Conservation (phyloP, 2,329 filamentous ascomycete species). For the Aureobasidium leucospermi region DNA sequence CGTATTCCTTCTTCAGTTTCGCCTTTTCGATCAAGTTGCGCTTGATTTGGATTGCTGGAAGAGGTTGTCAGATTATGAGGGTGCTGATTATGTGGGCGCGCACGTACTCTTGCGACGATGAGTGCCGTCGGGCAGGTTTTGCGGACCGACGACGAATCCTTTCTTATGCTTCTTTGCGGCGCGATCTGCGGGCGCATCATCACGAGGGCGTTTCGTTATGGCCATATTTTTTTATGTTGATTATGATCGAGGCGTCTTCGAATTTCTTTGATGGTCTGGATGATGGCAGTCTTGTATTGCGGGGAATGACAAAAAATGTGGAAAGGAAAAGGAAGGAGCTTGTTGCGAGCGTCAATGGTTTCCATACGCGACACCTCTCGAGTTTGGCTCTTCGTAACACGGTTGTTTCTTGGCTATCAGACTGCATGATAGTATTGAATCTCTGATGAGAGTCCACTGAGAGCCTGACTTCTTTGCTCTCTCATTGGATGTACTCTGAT, state of each 20-base stretch:
- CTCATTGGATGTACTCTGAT: too few species aligned
- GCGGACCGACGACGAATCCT: conserved; percentile 80
- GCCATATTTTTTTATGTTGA: background rate
- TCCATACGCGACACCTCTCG: too few species aligned
- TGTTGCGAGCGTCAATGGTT: too few species aligned
- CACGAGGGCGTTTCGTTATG: conserved; percentile 4
- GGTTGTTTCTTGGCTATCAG: too few species aligned
- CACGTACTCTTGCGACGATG: conserved; percentile 68
- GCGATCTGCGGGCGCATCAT: conserved; percentile 19
- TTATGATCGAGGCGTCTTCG: background rate
- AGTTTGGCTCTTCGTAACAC: too few species aligned
- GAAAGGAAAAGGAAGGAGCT: background rate
- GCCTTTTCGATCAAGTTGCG: conserved; percentile 81
- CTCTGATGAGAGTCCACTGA: too few species aligned
- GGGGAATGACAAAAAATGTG: background rate
- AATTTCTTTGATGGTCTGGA: background rate
- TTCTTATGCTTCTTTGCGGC: conserved; percentile 49
- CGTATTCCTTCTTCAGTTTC: conserved; percentile 87
- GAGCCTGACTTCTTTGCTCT: too few species aligned
- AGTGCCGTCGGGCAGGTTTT: conserved; percentile 82
- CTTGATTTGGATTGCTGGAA: conserved; percentile 80
- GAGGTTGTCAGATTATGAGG: background rate
- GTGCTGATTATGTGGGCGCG: background rate
- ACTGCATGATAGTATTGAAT: too few species aligned
- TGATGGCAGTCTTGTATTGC: background rate